Evolutionary conservation across 768 basidiomycete genomes (phyloP), one percentile per base, ranked within the genome.

Genomic region (Kwoniella newhampshirensis): DNA sequence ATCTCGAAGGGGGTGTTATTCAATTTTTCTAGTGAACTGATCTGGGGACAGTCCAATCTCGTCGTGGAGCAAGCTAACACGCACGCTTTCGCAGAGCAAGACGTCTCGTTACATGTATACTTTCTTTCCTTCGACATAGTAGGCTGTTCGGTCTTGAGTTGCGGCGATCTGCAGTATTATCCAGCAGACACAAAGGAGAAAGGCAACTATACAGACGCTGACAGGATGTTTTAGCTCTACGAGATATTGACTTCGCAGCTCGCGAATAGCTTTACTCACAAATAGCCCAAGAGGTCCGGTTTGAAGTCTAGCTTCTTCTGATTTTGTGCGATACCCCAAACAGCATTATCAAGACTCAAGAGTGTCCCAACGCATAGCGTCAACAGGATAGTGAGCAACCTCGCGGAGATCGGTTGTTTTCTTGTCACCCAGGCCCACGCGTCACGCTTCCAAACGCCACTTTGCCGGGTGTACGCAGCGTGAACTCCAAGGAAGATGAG

Each of bases 281-380:
- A 56, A 46, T 60, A 63, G 1, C 65, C 65, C 17, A 63, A 46
- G 6, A 58, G 43, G 26, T 53, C 59, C 5, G 65, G 65, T 25
- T 18, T 41, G n/a, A 67, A 18, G 9, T 58, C 36, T 2, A 51
- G 42, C 3, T 42, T 41, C 17, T 52, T 54, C 40, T 43, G 12
- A 12, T 25, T 36, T 36, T 46, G 39, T 3, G 27, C 26, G 21
- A 57, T 26, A 3, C 62, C 54, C 57, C 52, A 49, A 4, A 56
- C 30, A 2, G 44, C 42, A 35, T 55, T 52, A 37, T 55, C 59
- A 35, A 50, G 21, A 23, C 25, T 23, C 36, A 61, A 48, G 25
- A 61, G 23, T 17, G 37, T 48, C 4, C 51, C 57, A 4, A 30
- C 18, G 3, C 42, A 13, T 7, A 53, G 32, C 2, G 44, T 53